Base-by-base conservation (phyloP, 1,139 yeast genomes). In the Magnusiomyces sp. region DNA sequence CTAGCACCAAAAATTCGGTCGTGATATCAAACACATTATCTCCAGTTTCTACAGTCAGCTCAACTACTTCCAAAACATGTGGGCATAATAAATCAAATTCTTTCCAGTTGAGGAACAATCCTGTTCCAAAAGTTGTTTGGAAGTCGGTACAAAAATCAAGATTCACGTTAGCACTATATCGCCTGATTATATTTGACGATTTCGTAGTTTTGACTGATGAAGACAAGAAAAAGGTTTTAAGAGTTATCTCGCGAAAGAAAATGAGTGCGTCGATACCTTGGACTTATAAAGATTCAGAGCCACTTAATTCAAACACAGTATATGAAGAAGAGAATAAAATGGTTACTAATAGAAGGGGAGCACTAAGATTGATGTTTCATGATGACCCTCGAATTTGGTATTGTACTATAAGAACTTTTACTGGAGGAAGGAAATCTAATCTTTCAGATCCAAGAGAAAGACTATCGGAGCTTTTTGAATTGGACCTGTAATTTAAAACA, bases 361-460 rank as follows among this genome's bases (percentile, higher is more conserved):
- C 41, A 10, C 27, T 49, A 5, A 39, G 52, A 33, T 11, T 49
- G 13, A 37, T 45, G 47, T 49, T 49, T 34, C 43, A 45, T 29
- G 52, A 49, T 20, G 49, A 49, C 13, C 52, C 52, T 9, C 33
- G 43, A 17, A 33, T 49, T 11, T 49, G 52, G 52, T 43, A 49
- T 38, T 49, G 52, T 29, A 40, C 52, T 2, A 19, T 49, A 31
- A 14, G 52, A 7, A 20, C 47, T 14, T 44, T 43, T 19, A 42
- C 23, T 29, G 45, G 14, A 37, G 20, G 38, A 32, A 33, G 17
- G 7, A 23, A 23, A 23, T 23, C 29, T 5, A 23, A 23, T 23
- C 29, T 23, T 23, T 23, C 29, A 23, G 29, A 42, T 10, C 45
- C 17, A 9, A 19, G 38, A 9, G 20, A 13, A 32, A 16, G n/a